Base-by-base conservation (phyloP, 2,329 filamentous ascomycete genomes). In the Arthrobotrys iridis region DNA sequence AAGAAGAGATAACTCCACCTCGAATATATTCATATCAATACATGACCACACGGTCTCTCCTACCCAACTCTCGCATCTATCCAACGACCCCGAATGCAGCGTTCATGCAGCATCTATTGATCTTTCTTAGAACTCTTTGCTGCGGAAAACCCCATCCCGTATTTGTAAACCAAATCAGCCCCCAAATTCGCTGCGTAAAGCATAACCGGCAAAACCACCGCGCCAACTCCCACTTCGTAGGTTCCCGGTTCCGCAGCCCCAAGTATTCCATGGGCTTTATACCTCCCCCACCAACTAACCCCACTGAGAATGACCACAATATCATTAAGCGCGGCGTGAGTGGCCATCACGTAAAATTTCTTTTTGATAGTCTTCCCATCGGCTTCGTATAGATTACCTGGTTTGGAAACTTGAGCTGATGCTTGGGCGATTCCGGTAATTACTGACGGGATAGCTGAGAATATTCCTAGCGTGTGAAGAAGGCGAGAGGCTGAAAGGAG, bases 161-260 rank as follows among this genome's bases (percentile, higher is more conserved):
- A 52, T 20, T 68, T 75, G 37, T 75, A 75, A 24, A 75, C 71
- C 63, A 75, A 52, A 68, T 75, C 71, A n/a, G 20, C 71, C 11
- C 71, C 71, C 13, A 75, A 60, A 26, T 57, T 68, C 2, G 71
- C 71, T n/a, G 63, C 57, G 24, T 55, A 75, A 55, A 75, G 68
- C 22, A 75, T 22, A 11, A 63, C 50, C 4, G 71, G 63, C 20
- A 75, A 35, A 1, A 68, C 48, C 55, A 75, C 22, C 0, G 35
- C 55, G 5, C 57, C 52, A 40, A 63, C 46, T 1, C 43, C 28
- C 13, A 46, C 40, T 7, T 60, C 58, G 15, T 37, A 18, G 11
- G 35, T 24, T 11, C 64, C 64, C 5, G 48, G 46, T 18, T 68
- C 37, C 37, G 37, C 22, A 2, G 50, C 62, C 2, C 55, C 71